A percentile compares a stretch with the other conserved stretches of the same genome.
Evolutionary conservation across 768 basidiomycete species (phyloP).

Genomic region (Suillus paluster): DNA sequence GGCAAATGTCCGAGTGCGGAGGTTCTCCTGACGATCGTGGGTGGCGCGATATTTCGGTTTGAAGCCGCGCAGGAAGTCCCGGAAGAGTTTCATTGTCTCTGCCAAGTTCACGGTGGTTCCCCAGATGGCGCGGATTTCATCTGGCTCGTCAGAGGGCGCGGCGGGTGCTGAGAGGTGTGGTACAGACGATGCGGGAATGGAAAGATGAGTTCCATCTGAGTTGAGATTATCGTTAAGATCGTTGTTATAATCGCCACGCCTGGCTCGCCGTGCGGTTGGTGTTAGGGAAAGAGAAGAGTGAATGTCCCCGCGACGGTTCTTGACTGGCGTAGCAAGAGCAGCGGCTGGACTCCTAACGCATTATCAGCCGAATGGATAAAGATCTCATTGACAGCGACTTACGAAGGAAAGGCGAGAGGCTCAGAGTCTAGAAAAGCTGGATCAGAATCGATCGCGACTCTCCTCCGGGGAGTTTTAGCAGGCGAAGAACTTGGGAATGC

Average conservation of each 20-base stretch:
- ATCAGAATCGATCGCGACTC: conserved; percentile 39
- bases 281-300: conserved; percentile 77
- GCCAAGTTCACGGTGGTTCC: conserved; percentile 94
- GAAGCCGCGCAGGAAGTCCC: conserved; percentile 88
- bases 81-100: conserved; percentile 90
- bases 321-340: conserved; percentile 58
- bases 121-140: conserved; percentile 93
- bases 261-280: conserved; percentile 48
- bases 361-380: not conserved
- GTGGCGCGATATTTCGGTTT: conserved; percentile 86
- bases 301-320: conserved; percentile 86
- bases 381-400: conserved; percentile 24
- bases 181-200: conserved; percentile 60
- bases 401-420: conserved; percentile 75
- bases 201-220: conserved; percentile 63
- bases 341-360: conserved; percentile 52
- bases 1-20: conserved; percentile 51
- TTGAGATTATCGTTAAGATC: conserved; percentile 49
- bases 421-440: conserved; percentile 55
- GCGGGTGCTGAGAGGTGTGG: conserved; percentile 63
- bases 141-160: conserved; percentile 70
- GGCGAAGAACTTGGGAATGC: conserved; percentile 70
- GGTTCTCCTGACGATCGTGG: conserved; percentile 67
- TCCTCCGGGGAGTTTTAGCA: conserved; percentile 48
- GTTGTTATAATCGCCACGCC: conserved; percentile 35